A percentile compares a stretch with the other conserved stretches of the same genome.
Conservation (phyloP, 1,284 basidiomycete species). For the Dichomitus squalens region DNA sequence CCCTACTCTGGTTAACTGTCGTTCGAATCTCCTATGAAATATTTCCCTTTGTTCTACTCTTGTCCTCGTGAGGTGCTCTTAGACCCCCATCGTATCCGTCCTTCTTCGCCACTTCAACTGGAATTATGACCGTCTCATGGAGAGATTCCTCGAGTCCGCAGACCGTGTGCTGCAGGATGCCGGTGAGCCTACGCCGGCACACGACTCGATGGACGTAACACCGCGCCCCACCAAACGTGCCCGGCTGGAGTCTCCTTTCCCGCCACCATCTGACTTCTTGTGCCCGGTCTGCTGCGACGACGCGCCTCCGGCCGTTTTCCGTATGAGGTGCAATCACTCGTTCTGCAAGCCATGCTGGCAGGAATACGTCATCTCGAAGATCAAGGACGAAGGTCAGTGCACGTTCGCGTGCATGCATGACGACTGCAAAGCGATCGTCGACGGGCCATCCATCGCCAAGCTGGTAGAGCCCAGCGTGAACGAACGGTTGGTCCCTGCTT, state of each 20-base stretch:
- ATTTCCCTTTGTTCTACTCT: not conserved
- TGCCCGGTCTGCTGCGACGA: constrained; percentile 58
- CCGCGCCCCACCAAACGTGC: constrained; percentile 31
- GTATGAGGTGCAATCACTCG: constrained; percentile 51
- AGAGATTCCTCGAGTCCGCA: constrained; percentile 56
- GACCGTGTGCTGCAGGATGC: constrained; percentile 41
- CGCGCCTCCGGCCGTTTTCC: constrained; percentile 39
- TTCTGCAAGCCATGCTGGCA: constrained; percentile 63
- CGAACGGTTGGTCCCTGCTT: constrained; percentile 35
- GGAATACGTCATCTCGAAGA: constrained; percentile 57
- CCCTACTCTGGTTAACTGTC: constrained; percentile 12
- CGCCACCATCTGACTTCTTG: constrained; percentile 37
- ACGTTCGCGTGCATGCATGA: constrained; percentile 66
- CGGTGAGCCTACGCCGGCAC: constrained; percentile 31
- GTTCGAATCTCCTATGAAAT: not conserved
- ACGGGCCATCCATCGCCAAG: constrained; percentile 46
- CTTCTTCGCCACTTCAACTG: constrained; percentile 65
- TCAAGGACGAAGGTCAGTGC: constrained; percentile 62
- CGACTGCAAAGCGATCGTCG: constrained; percentile 55
- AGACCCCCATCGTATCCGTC: constrained; percentile 55
- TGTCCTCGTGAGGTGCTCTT: not conserved
- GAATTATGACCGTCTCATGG: constrained; percentile 65
- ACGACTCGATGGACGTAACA: constrained; percentile 13
- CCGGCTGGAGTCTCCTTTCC: constrained; percentile 30
- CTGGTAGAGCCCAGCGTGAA: constrained; percentile 39